phyloP scores from a whole-genome alignment of 2,329 filamentous ascomycete genomes.

The Fusarium decemcellulare region DNA sequence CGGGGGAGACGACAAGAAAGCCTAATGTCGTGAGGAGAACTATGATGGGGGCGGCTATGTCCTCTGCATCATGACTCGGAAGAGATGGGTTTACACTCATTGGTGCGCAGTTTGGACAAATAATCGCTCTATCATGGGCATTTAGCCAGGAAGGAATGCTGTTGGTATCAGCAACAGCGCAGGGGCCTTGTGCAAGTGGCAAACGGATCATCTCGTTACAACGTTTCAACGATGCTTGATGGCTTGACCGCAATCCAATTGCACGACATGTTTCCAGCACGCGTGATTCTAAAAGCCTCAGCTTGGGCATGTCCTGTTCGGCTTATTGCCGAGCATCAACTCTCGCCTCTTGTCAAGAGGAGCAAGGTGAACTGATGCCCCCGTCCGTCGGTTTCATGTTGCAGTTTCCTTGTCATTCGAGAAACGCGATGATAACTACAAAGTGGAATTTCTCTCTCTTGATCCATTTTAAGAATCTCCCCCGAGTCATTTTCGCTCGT shows the following conservation, averaged over 20 bases:
- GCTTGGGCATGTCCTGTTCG: background rate
- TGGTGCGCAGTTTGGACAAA: background rate
- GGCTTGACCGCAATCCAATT: background rate
- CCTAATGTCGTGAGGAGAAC: conserved; percentile 6
- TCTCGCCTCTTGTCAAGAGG: background rate
- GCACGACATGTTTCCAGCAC: background rate
- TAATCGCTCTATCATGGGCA: background rate
- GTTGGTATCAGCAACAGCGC: background rate
- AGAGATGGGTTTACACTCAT: too few species aligned
- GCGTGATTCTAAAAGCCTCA: background rate
- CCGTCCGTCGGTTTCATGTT: background rate
- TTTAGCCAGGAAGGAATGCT: background rate
- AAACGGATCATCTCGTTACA: conserved; percentile 7
- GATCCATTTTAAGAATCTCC: background rate
- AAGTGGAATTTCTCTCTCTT: background rate
- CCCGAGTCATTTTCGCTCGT: background rate
- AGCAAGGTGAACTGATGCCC: background rate
- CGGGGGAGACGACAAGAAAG: conserved; percentile 1
- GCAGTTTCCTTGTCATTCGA: background rate
- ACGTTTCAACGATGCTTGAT: conserved; percentile 5
- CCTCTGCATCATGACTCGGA: background rate
- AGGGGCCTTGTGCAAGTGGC: background rate
- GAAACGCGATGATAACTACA: background rate
- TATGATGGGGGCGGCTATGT: conserved; percentile 19
- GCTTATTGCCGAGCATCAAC: background rate